A percentile compares a stretch with the other conserved stretches of the same genome.
phyloP scores from a whole-genome alignment of 2,329 filamentous ascomycete genomes.

The Aspergillus felis region DNA sequence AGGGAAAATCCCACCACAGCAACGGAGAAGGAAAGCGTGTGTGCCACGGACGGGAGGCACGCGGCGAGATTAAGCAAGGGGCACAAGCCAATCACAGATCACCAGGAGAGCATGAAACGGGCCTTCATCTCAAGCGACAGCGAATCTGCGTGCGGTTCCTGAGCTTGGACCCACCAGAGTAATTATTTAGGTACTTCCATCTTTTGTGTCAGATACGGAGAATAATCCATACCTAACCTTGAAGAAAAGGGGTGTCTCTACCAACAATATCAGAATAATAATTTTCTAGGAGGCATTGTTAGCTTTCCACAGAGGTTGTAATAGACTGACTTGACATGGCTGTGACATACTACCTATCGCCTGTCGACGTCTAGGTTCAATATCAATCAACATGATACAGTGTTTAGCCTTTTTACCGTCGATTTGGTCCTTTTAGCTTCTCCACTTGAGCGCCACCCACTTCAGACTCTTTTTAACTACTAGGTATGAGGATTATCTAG shows the following conservation, averaged over 20 bases:
- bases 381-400: background rate
- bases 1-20: background rate
- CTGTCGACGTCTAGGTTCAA: background rate
- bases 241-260: too few relatives aligned
- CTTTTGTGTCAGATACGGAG: background rate
- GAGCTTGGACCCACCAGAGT: conserved; percentile 5
- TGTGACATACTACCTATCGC: background rate
- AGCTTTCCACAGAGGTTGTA: background rate
- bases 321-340: background rate
- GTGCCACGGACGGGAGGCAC: background rate
- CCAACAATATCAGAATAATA: too few relatives aligned
- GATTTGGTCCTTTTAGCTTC: background rate
- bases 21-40: background rate
- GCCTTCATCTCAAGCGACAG: conserved; percentile 5
- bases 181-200: conserved; percentile 5
- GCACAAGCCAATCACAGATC: conserved; percentile 1
- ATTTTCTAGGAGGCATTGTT: background rate
- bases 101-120: conserved; percentile 6
- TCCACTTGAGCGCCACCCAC: background rate
- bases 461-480: background rate
- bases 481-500: too few relatives aligned
- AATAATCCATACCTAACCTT: background rate
- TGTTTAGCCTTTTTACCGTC: background rate
- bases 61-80: conserved; percentile 6
- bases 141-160: conserved; percentile 9